Percentiles rank a stretch among this genome's conserved stretches.
phyloP scores from a whole-genome alignment of 192 early-diverging fungal species.

The Backusella liffmaniae region DNA sequence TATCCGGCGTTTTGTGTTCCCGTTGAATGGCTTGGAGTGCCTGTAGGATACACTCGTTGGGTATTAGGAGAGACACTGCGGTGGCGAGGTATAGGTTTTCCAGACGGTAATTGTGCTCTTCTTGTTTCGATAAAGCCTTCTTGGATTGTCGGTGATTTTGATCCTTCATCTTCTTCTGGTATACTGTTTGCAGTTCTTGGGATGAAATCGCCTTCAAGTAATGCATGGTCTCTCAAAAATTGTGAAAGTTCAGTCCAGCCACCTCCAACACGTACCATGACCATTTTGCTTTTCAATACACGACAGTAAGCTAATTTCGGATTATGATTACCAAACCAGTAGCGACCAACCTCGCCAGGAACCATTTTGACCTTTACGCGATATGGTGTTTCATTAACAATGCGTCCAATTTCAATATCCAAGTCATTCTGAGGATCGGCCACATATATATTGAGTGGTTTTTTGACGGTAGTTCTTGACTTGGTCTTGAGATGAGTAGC shows the following conservation, averaged over 20 bases:
- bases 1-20: slow-evolving; percentile 13
- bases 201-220: slow-evolving; percentile 35
- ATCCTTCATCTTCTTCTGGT: slow-evolving; percentile 23
- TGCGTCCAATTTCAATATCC: slow-evolving; percentile 59
- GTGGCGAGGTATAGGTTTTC: neutral
- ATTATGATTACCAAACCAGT: slow-evolving; percentile 66
- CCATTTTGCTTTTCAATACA: slow-evolving; percentile 58
- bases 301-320: slow-evolving; percentile 66
- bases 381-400: slow-evolving; percentile 59
- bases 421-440: slow-evolving; percentile 53
- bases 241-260: slow-evolving; percentile 41
- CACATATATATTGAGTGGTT: slow-evolving; percentile 26
- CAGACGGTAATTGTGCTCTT: slow-evolving; percentile 1
- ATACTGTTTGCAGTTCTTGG: slow-evolving; percentile 10
- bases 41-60: slow-evolving; percentile 3
- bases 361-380: slow-evolving; percentile 49
- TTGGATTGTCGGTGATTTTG: slow-evolving; percentile 12
- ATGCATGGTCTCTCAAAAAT: slow-evolving; percentile 35
- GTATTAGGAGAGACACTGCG: neutral
- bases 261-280: slow-evolving; percentile 69
- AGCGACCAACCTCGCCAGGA: slow-evolving; percentile 58
- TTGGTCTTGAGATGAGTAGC: neutral
- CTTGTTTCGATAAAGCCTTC: slow-evolving; percentile 32
- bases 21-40: neutral
- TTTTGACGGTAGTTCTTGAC: neutral